Evolutionary conservation across 805 yeast species (phyloP).

Genomic region (Clavispora carvajalis): DNA sequence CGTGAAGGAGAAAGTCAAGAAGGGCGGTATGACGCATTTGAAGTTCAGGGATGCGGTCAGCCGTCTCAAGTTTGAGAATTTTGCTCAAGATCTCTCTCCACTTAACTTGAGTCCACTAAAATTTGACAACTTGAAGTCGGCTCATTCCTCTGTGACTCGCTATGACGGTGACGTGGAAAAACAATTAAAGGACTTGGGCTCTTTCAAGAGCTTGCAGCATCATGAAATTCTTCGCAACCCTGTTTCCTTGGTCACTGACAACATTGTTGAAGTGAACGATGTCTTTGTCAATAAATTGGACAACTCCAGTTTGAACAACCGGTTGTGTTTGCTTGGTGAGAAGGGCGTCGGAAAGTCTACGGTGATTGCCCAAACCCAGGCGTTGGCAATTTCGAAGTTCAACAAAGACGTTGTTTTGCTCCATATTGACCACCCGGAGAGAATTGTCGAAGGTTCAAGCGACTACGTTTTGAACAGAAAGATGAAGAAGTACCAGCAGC

Average conservation of each 20-base stretch:
- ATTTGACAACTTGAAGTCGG: slow-evolving; percentile 7
- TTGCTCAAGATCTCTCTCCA: slow-evolving; percentile 18
- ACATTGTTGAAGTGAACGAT: slow-evolving; percentile 37
- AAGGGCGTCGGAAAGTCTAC: slow-evolving; percentile 80
- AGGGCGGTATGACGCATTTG: slow-evolving; percentile 40
- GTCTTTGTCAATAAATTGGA: slow-evolving; percentile 34
- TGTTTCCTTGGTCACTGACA: slow-evolving; percentile 50
- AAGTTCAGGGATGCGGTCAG: slow-evolving; percentile 34
- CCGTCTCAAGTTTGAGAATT: slow-evolving; percentile 28
- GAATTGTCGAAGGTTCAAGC: slow-evolving; percentile 63
- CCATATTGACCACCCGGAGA: slow-evolving; percentile 58
- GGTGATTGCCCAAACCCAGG: slow-evolving; percentile 62
- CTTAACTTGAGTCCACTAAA: slow-evolving; percentile 11
- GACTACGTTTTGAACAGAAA: slow-evolving; percentile 57
- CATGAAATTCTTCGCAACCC: slow-evolving; percentile 58
- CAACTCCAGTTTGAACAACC: slow-evolving; percentile 33
- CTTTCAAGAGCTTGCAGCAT: slow-evolving; percentile 64
- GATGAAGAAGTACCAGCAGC: slow-evolving; percentile 59
- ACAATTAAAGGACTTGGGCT: slow-evolving; percentile 48
- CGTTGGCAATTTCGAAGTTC: slow-evolving; percentile 39
- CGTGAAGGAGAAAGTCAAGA: slow-evolving; percentile 22
- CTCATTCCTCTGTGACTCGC: slow-evolving; percentile 16
- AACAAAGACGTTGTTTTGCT: slow-evolving; percentile 42
- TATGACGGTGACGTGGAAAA: slow-evolving; percentile 40
- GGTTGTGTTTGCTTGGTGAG: slow-evolving; percentile 59